Evolutionary conservation across 495 filamentous ascomycete genomes (phyloP).

Genomic region (Hypoxylon cercidicola): DNA sequence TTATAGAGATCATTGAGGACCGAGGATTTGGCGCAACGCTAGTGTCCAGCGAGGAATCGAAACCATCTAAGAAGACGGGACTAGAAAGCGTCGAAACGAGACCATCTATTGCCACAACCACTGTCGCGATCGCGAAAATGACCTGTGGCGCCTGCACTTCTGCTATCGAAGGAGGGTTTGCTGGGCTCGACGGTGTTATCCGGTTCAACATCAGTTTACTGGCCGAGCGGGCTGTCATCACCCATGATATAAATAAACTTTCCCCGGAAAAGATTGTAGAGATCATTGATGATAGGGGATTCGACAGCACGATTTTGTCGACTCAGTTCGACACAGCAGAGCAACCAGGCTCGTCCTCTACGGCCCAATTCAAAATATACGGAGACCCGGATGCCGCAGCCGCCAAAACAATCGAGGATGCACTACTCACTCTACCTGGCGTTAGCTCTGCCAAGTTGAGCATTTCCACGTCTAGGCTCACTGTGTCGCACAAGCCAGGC

Average conservation of each 20-base stretch:
- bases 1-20: conserved; percentile 87
- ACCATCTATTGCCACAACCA: conserved; percentile 70
- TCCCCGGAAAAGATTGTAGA: conserved; percentile 80
- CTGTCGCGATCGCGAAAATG: conserved; percentile 94
- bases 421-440: conserved; percentile 71
- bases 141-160: conserved; percentile 96
- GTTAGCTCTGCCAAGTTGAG: conserved; percentile 77
- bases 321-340: conserved; percentile 59
- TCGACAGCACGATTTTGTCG: conserved; percentile 85
- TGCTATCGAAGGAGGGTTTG: conserved; percentile 85
- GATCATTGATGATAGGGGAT: conserved; percentile 90
- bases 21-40: conserved; percentile 89
- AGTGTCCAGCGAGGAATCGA: conserved; percentile 61
- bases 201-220: conserved; percentile 95
- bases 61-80: conserved; percentile 49
- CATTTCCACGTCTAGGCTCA: conserved; percentile 72
- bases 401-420: conserved; percentile 76
- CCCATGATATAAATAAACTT: conserved; percentile 78
- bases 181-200: conserved; percentile 74
- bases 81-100: conserved; percentile 25
- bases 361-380: conserved; percentile 82
- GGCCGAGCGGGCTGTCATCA: conserved; percentile 88
- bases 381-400: conserved; percentile 76
- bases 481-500: conserved; percentile 74
- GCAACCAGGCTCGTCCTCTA: conserved; percentile 60